phyloP scores from a whole-genome alignment of 1,284 basidiomycete genomes.

The Pseudozyma flocculosa region DNA sequence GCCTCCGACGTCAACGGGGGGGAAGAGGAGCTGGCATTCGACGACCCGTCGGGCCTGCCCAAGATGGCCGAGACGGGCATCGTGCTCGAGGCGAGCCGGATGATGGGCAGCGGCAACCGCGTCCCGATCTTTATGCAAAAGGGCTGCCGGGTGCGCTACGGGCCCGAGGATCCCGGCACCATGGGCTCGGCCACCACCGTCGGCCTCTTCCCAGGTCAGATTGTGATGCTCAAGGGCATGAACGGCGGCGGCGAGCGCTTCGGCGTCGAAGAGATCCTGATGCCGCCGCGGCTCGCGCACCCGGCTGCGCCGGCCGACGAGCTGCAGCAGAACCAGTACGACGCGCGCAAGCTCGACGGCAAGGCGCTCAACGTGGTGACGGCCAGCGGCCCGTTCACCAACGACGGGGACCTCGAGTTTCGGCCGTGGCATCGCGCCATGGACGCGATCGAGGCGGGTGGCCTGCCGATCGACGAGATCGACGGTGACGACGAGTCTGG shows the following conservation, averaged over 20 bases:
- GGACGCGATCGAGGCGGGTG: slow-evolving; percentile 36
- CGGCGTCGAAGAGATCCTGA: slow-evolving; percentile 76
- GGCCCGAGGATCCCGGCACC: slow-evolving; percentile 26
- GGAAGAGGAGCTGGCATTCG: not conserved
- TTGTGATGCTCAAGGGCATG: slow-evolving; percentile 81
- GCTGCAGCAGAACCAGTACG: slow-evolving; percentile 31
- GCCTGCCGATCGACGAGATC: slow-evolving; percentile 61
- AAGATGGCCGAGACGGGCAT: slow-evolving; percentile 30
- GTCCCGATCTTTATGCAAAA: slow-evolving; percentile 35
- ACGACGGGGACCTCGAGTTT: slow-evolving; percentile 40
- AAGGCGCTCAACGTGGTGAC: slow-evolving; percentile 26
- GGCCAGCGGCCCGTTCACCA: slow-evolving; percentile 43
- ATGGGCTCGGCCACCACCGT: slow-evolving; percentile 15
- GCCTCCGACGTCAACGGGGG: not conserved
- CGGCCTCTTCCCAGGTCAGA: slow-evolving; percentile 83
- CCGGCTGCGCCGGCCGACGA: slow-evolving; percentile 33
- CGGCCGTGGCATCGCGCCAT: slow-evolving; percentile 45
- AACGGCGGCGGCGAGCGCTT: slow-evolving; percentile 90
- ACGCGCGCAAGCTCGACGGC: slow-evolving; percentile 16
- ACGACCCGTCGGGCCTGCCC: slow-evolving; percentile 13
- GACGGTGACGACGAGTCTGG: slow-evolving; percentile 72
- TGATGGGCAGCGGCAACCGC: slow-evolving; percentile 48
- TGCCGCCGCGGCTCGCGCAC: slow-evolving; percentile 57
- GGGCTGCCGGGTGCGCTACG: slow-evolving; percentile 34
- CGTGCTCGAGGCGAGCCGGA: slow-evolving; percentile 40